These are phyloP conservation scores for Podaxis sp. DNA, from an alignment of 768 basidiomycete species.

Conservation along the genomic window DNA sequence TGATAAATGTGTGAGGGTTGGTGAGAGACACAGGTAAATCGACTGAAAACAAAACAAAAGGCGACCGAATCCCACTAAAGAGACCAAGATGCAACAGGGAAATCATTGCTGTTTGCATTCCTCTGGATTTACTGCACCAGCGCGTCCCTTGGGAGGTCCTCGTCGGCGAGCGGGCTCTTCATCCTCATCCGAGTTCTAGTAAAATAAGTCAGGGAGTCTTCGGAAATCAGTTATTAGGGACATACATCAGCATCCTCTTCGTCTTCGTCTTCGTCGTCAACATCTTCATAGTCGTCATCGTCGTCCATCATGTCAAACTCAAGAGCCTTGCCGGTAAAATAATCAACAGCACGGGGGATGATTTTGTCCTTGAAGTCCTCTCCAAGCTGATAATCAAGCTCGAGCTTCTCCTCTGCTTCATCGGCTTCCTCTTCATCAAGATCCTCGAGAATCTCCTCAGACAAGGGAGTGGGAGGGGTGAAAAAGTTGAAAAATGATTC, in stretches of 20 bases:
- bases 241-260: conserved; percentile 49
- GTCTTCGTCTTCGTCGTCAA: conserved; percentile 61
- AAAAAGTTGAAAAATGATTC: conserved; percentile 99
- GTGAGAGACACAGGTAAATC: not conserved
- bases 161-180: conserved; percentile 58
- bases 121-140: conserved; percentile 64
- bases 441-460: conserved; percentile 64
- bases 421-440: conserved; percentile 82
- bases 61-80: not conserved
- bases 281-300: conserved; percentile 58
- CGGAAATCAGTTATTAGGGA: conserved; percentile 23
- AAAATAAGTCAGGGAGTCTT: conserved; percentile 5
- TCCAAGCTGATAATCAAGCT: conserved; percentile 97
- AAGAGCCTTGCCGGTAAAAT: conserved; percentile 95
- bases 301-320: conserved; percentile 71
- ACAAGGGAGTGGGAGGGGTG: conserved; percentile 72
- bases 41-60: not conserved
- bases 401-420: conserved; percentile 90
- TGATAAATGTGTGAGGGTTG: conserved; percentile 1
- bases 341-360: conserved; percentile 94
- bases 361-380: conserved; percentile 98
- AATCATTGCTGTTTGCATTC: conserved; percentile 90
- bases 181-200: conserved; percentile 68
- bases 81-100: not conserved
- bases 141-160: conserved; percentile 57